These are phyloP conservation scores for Suillus alpinus DNA, from an alignment of 768 basidiomycete species.

Conservation along the genomic window DNA sequence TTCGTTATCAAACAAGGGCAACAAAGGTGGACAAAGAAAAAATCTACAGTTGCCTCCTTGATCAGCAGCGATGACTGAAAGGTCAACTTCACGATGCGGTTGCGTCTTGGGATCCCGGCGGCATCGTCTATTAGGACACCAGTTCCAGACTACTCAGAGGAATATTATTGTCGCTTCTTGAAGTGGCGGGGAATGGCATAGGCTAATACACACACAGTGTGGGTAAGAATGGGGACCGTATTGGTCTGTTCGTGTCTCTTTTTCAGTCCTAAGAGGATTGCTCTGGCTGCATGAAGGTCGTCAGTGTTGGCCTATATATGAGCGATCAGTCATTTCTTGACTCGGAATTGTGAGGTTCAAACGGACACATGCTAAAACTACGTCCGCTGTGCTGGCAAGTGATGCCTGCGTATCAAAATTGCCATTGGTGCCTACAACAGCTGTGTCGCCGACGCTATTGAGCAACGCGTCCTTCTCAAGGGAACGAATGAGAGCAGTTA, in stretches of 20 bases:
- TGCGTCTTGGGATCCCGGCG: too few relatives aligned
- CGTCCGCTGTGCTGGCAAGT: conserved; percentile 42
- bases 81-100: too few relatives aligned
- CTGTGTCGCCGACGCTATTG: conserved; percentile 22
- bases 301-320: conserved; percentile 44
- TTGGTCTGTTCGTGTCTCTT: conserved; percentile 41
- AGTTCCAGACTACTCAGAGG: conserved; percentile 44
- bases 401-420: conserved; percentile 42
- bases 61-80: too few relatives aligned
- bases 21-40: too few relatives aligned
- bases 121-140: conserved; percentile 47
- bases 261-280: conserved; percentile 53
- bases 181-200: neutral
- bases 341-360: too few relatives aligned
- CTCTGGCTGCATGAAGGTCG: conserved; percentile 39
- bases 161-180: neutral
- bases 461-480: conserved; percentile 18
- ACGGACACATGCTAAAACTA: conserved; percentile 40
- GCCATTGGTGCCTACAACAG: conserved; percentile 42
- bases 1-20: too few relatives aligned
- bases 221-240: conserved; percentile 48
- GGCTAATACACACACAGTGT: conserved; percentile 47
- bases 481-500: conserved; percentile 28
- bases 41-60: too few relatives aligned
- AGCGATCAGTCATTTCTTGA: neutral